Evolutionary conservation across 208 protist genomes (phyloP).

Genomic region (Trypanosoma brucei): DNA sequence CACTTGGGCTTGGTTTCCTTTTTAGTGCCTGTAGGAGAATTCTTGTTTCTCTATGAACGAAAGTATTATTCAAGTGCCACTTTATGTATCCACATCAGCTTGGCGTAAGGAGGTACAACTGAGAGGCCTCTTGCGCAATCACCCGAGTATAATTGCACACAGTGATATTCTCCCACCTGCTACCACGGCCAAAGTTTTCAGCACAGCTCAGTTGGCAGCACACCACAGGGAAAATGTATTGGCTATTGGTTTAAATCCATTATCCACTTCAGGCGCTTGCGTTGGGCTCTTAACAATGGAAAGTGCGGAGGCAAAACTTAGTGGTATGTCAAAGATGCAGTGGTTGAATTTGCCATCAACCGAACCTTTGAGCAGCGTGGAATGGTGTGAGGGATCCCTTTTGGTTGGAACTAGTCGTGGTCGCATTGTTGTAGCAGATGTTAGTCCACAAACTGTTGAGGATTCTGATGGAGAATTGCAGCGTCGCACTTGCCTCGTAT

Average conservation of each 20-base stretch:
- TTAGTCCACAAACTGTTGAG: constrained; percentile 21
- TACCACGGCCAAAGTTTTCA: constrained; percentile 46
- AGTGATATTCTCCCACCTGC: constrained; percentile 30
- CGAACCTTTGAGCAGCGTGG: constrained; percentile 32
- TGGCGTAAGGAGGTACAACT: constrained; percentile 78
- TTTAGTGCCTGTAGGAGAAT: neutral
- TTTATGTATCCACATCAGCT: constrained; percentile 54
- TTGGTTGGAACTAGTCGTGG: constrained; percentile 66
- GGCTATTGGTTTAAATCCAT: constrained; percentile 55
- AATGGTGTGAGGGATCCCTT: constrained; percentile 62
- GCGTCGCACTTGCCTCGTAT: constrained; percentile 30
- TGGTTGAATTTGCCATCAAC: constrained; percentile 65
- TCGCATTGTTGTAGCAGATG: constrained; percentile 54
- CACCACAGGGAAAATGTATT: constrained; percentile 58
- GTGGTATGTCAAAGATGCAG: constrained; percentile 42
- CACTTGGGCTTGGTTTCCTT: too few relatives aligned
- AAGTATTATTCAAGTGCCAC: constrained; percentile 59
- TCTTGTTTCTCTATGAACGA: constrained; percentile 34
- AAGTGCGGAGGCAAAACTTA: constrained; percentile 26
- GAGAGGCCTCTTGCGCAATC: constrained; percentile 71
- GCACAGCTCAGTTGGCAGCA: constrained; percentile 45
- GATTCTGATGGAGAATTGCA: constrained; percentile 31
- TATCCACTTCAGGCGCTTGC: constrained; percentile 35
- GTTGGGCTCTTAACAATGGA: constrained; percentile 60
- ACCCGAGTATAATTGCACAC: constrained; percentile 51